phyloP scores from a whole-genome alignment of 129 eudicot species.

The Solidago caesia region DNA sequence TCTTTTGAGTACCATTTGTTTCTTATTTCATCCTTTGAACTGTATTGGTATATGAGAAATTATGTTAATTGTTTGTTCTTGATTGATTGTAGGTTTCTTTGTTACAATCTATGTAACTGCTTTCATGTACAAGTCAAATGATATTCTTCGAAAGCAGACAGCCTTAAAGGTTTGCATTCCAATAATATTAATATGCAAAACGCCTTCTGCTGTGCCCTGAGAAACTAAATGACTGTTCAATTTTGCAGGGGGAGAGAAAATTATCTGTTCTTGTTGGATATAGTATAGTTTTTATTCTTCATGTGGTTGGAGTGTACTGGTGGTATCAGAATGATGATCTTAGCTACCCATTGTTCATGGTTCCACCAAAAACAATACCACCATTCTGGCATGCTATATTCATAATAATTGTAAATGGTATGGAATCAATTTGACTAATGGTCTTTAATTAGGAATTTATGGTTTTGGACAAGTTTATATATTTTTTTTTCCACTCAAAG shows the following conservation, averaged over 20 bases:
- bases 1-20: conserved; percentile 8
- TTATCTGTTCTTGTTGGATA: conserved; percentile 60
- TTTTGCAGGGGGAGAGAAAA: conserved; percentile 74
- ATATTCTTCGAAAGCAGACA: conserved; percentile 76
- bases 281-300: conserved; percentile 51
- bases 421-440: conserved; percentile 20
- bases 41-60: conserved; percentile 7
- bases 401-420: conserved; percentile 75
- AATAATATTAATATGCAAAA: conserved; percentile 6
- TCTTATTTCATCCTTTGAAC: conserved; percentile 1
- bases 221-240: conserved; percentile 4
- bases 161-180: conserved; percentile 50
- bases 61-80: conserved; percentile 15
- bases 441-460: not conserved
- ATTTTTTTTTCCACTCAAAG: not conserved
- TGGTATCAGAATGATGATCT: conserved; percentile 69
- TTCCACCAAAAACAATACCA: conserved; percentile 80
- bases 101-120: conserved; percentile 65
- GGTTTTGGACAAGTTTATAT: conserved; percentile 1
- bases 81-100: conserved; percentile 62
- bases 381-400: conserved; percentile 87
- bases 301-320: conserved; percentile 72
- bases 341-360: conserved; percentile 61
- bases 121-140: conserved; percentile 84
- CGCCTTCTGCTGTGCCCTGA: not conserved